A percentile compares a stretch with the other conserved stretches of the same genome.
Evolutionary conservation across 768 basidiomycete genomes (phyloP).

Genomic region (Tylopilus sp.): DNA sequence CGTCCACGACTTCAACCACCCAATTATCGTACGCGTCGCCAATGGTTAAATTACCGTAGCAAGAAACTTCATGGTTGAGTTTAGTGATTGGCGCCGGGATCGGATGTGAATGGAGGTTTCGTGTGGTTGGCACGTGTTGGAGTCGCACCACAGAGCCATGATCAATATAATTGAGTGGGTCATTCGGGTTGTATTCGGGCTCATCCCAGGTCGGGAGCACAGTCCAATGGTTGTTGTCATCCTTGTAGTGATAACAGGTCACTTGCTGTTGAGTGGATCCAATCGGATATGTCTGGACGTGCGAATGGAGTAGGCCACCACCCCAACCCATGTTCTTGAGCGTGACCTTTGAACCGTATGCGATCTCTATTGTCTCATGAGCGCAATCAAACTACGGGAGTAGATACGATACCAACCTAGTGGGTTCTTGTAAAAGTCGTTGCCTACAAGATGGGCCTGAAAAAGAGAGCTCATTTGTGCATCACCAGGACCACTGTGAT

Average conservation of each 20-base stretch:
- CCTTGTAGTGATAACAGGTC: conserved; percentile 99
- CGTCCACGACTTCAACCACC: conserved; percentile 37
- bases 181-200: conserved; percentile 59
- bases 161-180: conserved; percentile 62
- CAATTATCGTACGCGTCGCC: conserved; percentile 91
- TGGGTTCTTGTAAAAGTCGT: conserved; percentile 89
- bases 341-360: conserved; percentile 85
- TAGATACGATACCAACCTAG: conserved; percentile 48
- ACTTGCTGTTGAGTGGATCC: conserved; percentile 95
- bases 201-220: conserved; percentile 76
- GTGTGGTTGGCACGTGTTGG: conserved; percentile 74
- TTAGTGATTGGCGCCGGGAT: conserved; percentile 88
- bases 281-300: conserved; percentile 90
- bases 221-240: conserved; percentile 79
- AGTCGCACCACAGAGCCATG: conserved; percentile 81
- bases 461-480: conserved; percentile 99
- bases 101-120: conserved; percentile 86
- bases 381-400: neutral
- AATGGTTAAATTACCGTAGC: conserved; percentile 87
- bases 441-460: conserved; percentile 93
- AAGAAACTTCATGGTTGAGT: conserved; percentile 86
- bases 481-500: conserved; percentile 41
- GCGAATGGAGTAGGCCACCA: conserved; percentile 94
- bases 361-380: conserved; percentile 46
- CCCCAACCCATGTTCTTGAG: conserved; percentile 98